These are phyloP conservation scores for Cutaneotrichosporon sp. DNA, from an alignment of 1,284 basidiomycete species.

Conservation along the genomic window DNA sequence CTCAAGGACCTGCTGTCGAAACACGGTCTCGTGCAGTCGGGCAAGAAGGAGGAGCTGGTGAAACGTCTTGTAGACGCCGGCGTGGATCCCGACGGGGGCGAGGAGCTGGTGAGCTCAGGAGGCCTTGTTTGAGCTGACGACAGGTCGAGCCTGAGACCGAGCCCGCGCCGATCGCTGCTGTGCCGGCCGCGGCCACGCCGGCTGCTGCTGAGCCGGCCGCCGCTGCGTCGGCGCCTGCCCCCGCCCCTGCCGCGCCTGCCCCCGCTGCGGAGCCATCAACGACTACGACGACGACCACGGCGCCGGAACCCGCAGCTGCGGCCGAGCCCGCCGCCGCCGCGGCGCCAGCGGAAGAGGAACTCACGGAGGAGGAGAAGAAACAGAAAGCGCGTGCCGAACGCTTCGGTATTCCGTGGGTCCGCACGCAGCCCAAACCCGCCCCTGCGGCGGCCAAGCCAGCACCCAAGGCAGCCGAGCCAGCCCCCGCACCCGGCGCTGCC, in stretches of 20 bases:
- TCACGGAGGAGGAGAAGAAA: constrained; percentile 43
- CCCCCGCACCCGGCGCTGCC: constrained; percentile 4
- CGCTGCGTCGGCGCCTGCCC: neutral
- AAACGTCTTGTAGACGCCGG: constrained; percentile 44
- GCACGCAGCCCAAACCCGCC: constrained; percentile 9
- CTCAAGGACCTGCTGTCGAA: constrained; percentile 48
- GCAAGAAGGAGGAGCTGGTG: constrained; percentile 49
- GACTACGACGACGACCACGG: neutral
- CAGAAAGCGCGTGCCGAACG: constrained; percentile 44
- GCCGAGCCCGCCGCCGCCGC: constrained; percentile 3
- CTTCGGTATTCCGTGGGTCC: constrained; percentile 44
- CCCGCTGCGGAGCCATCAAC: neutral
- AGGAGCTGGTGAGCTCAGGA: constrained; percentile 22
- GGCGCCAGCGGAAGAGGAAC: constrained; percentile 6
- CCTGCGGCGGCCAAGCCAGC: constrained; percentile 9
- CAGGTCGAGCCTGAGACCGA: constrained; percentile 7
- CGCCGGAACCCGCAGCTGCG: neutral
- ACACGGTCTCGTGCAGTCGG: constrained; percentile 36
- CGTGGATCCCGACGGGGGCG: constrained; percentile 21
- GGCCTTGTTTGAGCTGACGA: constrained; percentile 1
- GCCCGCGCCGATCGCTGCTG: neutral
- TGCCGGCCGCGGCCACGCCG: neutral
- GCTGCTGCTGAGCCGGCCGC: neutral
- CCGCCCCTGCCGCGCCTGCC: neutral
- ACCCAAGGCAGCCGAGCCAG: constrained; percentile 9